Base-by-base conservation (phyloP, 176 grass and related monocot genomes). In the Ensete ventricosum region DNA sequence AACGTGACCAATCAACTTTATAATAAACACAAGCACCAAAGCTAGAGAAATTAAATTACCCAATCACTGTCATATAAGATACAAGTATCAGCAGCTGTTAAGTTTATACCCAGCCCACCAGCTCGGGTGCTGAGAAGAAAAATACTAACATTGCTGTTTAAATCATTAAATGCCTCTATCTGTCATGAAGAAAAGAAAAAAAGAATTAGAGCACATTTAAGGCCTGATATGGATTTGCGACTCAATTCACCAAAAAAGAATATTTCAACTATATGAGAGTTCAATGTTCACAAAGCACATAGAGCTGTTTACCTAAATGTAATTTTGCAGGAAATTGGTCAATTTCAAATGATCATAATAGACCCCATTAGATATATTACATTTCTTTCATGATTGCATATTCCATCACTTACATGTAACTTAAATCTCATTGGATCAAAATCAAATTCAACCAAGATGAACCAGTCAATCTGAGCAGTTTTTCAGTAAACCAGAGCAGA, bases 61-160 rank as follows among this genome's bases (percentile, higher is more conserved):
- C 93, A 92, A 55, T 92, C 93, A 83, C 87, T 92, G 51, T 97
- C 89, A 86, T 97, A 97, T 21, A 97, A 83, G 69, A 92, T 97
- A 75, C 93, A 92, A 3, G 94, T 91, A 82, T 98, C 90, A 79
- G 87, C 90, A 81, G 85, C 91, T 79, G 90, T 87, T 82, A 97
- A 86, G 75, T 90, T 97, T 69, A 97, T 97, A 83, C 90, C 93
- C 52, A 97, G 85, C 34, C 93, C 93, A 73, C 93, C 95, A 68
- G 90, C 95, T 3, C 95, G 80, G 5, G 90, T 99, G 84, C 90
- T 99, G 26, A 99, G 82, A 83, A 99, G 85, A 69, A 99, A 99
- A 63, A 99, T 50, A 81, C 75, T 84, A 54, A 89, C 58, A 69
- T 62, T 78, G 64, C 88, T 99, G 72, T 84, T 89, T 25, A 84